Base-by-base conservation (phyloP, 345 rosid species). In the Euphorbia lathyris region DNA sequence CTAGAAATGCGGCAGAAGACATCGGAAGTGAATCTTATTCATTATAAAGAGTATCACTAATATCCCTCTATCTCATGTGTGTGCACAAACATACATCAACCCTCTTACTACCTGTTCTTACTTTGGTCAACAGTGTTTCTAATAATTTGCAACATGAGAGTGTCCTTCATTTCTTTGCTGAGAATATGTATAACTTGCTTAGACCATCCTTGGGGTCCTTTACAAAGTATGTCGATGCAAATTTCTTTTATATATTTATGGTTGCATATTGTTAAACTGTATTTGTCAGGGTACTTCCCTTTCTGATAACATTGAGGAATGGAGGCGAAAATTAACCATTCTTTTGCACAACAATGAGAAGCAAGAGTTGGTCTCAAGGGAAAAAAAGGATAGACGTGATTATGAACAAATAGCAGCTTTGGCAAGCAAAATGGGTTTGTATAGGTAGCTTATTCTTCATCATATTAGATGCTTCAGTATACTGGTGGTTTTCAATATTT, bases 301-400 rank as follows among this genome's bases (percentile, higher is more conserved):
- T 66, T 79, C 62, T 52, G 75, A 83, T 59, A 85, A 80, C 77
- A 52, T 80, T 62, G 86, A 84, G 65, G 93, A 85, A 61, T 94
- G 98, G 98, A 86, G 80, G 73, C 78, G 59, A 53, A 94, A 78
- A 69, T 80, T 91, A n/a, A 73, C 77, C 38, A 68, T 72, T 82
- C 89, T 91, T 65, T 64, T 89, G 76, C 64, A 43, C 14, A 86
- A 84, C 77, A 78, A 84, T 48, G 83, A 69, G 22, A 85, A 80
- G 76, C 94, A 86, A 77, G 98, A 94, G 76, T 64, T 89, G 72
- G 67, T 94, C 34, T 89, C 95, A 23, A 84, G 91, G 86, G 98
- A 94, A 69, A 91, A 87, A 76, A 94, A 86, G 73, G 97, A 87
- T 79, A 78, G 93, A 77, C 79, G 85, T 47, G 87, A 89, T 73